Evolutionary conservation across 2,329 filamentous ascomycete species (phyloP).

Genomic region (Cordyceps fumosorosea): DNA sequence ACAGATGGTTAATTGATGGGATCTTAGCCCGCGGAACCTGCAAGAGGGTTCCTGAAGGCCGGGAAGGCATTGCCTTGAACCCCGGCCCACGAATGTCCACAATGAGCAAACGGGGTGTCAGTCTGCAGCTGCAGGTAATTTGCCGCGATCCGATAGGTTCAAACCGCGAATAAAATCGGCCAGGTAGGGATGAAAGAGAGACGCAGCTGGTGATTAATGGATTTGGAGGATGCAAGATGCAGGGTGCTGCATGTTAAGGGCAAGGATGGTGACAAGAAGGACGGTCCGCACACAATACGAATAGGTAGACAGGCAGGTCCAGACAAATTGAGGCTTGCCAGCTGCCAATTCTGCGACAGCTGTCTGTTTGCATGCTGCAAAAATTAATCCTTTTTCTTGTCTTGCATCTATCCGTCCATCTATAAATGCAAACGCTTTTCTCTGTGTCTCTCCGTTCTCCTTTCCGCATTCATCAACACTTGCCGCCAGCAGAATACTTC

Average conservation of each 20-base stretch:
- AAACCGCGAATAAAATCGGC: background rate
- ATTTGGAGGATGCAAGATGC: background rate
- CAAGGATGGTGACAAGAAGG: background rate
- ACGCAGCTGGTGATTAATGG: background rate
- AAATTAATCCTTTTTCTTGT: background rate
- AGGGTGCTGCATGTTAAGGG: background rate
- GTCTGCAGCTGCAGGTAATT: background rate
- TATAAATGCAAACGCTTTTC: background rate
- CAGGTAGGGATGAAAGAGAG: background rate
- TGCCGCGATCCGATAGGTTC: background rate
- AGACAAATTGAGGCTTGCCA: background rate
- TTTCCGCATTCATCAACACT: background rate
- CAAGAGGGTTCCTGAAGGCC: background rate
- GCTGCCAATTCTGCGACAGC: background rate
- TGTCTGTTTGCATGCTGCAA: background rate
- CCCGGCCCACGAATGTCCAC: background rate
- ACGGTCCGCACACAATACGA: background rate
- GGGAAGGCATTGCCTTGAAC: background rate
- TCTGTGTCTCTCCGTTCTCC: background rate
- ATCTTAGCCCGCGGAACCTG: background rate
- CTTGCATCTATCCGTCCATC: background rate
- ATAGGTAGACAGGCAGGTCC: too few species aligned
- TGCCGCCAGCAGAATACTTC: background rate
- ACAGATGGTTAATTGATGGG: background rate
- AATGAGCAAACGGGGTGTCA: background rate